Evolutionary conservation across 768 basidiomycete species (phyloP).

Genomic region (Boletus tomentosulus): DNA sequence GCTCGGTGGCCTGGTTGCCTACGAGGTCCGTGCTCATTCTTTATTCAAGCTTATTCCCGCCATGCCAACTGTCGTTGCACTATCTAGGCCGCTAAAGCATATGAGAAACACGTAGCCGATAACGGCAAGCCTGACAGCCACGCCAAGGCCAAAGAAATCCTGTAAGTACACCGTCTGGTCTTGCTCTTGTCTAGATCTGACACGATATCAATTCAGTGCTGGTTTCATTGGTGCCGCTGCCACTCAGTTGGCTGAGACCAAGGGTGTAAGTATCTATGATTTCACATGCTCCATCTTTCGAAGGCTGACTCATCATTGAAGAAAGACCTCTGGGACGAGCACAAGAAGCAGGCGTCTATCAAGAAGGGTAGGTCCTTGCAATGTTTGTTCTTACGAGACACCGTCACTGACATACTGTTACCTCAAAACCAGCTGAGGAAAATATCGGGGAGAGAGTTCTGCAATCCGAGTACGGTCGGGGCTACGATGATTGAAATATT

Average conservation of each 20-base stretch:
- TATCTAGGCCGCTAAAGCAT: constrained; percentile 16
- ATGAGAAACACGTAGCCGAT: constrained; percentile 9
- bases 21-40: constrained; percentile 9
- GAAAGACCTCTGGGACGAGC: neutral
- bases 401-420: neutral
- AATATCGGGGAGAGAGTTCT: neutral
- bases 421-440: neutral
- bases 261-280: constrained; percentile 6
- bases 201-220: neutral
- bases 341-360: neutral
- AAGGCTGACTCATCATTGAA: neutral
- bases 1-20: constrained; percentile 18
- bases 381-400: neutral
- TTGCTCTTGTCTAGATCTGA: neutral
- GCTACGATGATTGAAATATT: neutral
- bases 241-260: constrained; percentile 11
- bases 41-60: neutral
- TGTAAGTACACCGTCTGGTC: constrained; percentile 7
- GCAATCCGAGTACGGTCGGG: neutral
- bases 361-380: neutral
- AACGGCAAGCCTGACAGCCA: constrained; percentile 20
- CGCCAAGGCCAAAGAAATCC: constrained; percentile 19
- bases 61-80: neutral
- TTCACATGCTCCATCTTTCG: neutral
- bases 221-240: constrained; percentile 2